These are phyloP conservation scores for Candida sp. DNA, from an alignment of 1,139 yeast species.

Conservation along the genomic window DNA sequence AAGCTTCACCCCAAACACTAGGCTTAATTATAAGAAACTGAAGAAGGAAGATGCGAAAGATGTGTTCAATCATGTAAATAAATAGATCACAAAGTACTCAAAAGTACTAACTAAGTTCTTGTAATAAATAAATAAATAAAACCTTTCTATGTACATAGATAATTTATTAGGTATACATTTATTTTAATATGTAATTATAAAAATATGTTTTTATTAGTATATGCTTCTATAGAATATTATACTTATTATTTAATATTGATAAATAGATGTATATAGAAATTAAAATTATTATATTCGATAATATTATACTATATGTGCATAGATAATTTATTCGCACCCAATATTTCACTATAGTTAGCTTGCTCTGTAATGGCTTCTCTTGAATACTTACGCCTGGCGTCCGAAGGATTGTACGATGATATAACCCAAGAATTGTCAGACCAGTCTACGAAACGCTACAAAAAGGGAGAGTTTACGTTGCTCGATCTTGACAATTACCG, in stretches of 20 bases:
- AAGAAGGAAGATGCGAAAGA: background rate
- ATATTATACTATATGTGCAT: no score
- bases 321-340: background rate
- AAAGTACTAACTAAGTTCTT: no score
- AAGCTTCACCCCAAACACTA: constrained; percentile 42
- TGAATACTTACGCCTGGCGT: background rate
- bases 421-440: constrained; percentile 12
- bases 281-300: no score
- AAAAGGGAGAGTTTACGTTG: constrained; percentile 22
- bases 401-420: constrained; percentile 6
- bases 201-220: no score
- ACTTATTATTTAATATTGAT: no score
- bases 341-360: background rate
- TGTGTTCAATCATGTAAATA: constrained; percentile 1
- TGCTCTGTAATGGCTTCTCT: background rate
- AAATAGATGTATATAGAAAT: no score
- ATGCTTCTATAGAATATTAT: no score
- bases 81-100: background rate
- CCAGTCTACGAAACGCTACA: constrained; percentile 13
- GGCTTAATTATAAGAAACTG: constrained; percentile 12
- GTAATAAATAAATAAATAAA: no score
- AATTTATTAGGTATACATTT: no score
- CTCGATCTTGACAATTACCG: constrained; percentile 37
- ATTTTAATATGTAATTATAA: no score
- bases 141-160: no score